Evolutionary conservation across 2,329 filamentous ascomycete species (phyloP).

Genomic region (Xylaria digitata): DNA sequence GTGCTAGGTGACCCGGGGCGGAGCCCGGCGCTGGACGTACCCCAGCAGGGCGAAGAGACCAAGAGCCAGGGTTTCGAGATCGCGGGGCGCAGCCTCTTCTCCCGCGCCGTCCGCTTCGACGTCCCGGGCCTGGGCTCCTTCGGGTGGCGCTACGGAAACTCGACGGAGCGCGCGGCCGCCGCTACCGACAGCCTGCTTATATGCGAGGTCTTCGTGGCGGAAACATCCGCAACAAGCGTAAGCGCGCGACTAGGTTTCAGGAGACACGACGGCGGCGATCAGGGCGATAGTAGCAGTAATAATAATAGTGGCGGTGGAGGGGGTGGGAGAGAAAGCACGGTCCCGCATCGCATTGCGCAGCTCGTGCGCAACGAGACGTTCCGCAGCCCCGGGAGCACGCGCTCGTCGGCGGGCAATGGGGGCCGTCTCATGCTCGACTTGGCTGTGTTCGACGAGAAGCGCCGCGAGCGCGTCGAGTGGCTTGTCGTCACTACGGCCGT

Average conservation of each 20-base stretch:
- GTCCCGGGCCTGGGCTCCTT: conserved; percentile 22
- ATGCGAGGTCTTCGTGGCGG: conserved; percentile 55
- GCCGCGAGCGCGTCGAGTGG: conserved; percentile 57
- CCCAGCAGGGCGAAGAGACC: no score
- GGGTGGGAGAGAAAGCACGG: conserved; percentile 45
- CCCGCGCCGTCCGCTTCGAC: conserved; percentile 30
- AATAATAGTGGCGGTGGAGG: no score
- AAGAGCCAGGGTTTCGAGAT: conserved; percentile 42
- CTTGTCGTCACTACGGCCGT: conserved; percentile 67
- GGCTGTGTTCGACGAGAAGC: conserved; percentile 49
- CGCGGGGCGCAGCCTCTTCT: conserved; percentile 51
- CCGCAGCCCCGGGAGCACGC: conserved; percentile 55
- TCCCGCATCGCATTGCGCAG: conserved; percentile 52
- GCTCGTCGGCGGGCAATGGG: conserved; percentile 61
- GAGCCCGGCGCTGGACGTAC: not conserved
- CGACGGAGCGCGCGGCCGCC: conserved; percentile 19
- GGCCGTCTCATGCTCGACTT: conserved; percentile 60
- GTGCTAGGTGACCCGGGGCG: conserved; percentile 39
- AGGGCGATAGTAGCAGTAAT: no score
- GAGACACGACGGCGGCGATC: conserved; percentile 3
- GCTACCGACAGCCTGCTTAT: conserved; percentile 59
- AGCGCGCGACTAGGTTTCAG: no score
- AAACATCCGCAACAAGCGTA: no score
- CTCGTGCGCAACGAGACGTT: conserved; percentile 56
- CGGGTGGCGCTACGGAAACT: conserved; percentile 33